Percentiles rank a stretch among this genome's conserved stretches.
These are phyloP conservation scores for Ricinus communis DNA, from an alignment of 345 rosid species.

Conservation along the genomic window DNA sequence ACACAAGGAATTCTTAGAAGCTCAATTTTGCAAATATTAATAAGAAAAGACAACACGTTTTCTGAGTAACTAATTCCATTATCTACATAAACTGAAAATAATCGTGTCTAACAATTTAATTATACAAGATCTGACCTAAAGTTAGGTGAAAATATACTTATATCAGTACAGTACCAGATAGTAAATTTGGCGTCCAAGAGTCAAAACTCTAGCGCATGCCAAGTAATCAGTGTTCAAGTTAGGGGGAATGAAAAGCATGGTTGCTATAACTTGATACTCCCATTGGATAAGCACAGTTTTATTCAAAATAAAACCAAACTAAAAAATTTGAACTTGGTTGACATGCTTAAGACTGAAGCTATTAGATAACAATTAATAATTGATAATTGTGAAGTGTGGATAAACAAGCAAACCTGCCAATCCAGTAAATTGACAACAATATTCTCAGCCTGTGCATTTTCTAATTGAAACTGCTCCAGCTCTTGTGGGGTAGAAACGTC, in stretches of 20 bases:
- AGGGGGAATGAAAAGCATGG: neutral
- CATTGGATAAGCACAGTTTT: neutral
- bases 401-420: constrained; percentile 62
- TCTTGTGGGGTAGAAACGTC: constrained; percentile 64
- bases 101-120: neutral
- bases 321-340: neutral
- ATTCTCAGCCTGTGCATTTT: constrained; percentile 40
- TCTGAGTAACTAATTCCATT: neutral
- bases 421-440: constrained; percentile 61
- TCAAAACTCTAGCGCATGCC: neutral
- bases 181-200: neutral
- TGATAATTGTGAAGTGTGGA: neutral
- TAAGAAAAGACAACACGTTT: neutral
- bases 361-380: too few species aligned
- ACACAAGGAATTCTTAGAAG: neutral
- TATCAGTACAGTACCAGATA: neutral
- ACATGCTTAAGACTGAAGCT: neutral
- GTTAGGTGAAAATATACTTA: neutral
- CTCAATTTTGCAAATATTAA: neutral
- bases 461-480: constrained; percentile 53
- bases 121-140: neutral
- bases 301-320: neutral
- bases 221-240: neutral
- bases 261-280: neutral
- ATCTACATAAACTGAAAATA: neutral